Conservation (phyloP, 192 early-diverging fungal species). For the Backusella parvicylindrica region DNA sequence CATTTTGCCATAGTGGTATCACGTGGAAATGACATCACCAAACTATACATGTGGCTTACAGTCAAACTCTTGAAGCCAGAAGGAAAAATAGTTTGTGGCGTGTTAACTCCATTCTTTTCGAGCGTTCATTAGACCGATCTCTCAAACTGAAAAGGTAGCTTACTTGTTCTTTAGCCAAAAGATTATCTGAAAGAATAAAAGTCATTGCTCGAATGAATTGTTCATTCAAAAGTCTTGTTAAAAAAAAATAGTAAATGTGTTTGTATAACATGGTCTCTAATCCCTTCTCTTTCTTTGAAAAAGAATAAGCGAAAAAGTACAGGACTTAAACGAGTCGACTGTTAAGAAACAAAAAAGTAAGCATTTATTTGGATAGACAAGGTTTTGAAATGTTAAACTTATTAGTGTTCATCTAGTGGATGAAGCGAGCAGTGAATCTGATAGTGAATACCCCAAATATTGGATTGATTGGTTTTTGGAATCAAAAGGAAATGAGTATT, state of each 20-base stretch:
- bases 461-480: slow-evolving; percentile 95
- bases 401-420: slow-evolving; percentile 36
- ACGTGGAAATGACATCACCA: background rate
- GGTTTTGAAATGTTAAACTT: background rate
- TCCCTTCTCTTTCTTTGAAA: background rate
- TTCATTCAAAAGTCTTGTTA: slow-evolving; percentile 3
- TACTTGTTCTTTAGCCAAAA: background rate
- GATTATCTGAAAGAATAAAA: background rate
- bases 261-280: slow-evolving; percentile 2
- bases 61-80: background rate
- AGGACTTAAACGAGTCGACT: slow-evolving; percentile 10
- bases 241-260: background rate
- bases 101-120: slow-evolving; percentile 1
- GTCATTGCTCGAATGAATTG: background rate
- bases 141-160: slow-evolving; percentile 11
- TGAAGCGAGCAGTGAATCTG: slow-evolving; percentile 50
- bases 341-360: slow-evolving; percentile 10
- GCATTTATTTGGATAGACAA: background rate
- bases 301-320: slow-evolving; percentile 5
- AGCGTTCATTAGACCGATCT: background rate
- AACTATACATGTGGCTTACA: background rate
- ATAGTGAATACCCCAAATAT: slow-evolving; percentile 62
- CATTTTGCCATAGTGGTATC: too few species aligned
- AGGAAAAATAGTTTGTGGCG: background rate
- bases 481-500: slow-evolving; percentile 92